phyloP scores from a whole-genome alignment of 2,329 filamentous ascomycete genomes.

The Acrodontium crateriforme region DNA sequence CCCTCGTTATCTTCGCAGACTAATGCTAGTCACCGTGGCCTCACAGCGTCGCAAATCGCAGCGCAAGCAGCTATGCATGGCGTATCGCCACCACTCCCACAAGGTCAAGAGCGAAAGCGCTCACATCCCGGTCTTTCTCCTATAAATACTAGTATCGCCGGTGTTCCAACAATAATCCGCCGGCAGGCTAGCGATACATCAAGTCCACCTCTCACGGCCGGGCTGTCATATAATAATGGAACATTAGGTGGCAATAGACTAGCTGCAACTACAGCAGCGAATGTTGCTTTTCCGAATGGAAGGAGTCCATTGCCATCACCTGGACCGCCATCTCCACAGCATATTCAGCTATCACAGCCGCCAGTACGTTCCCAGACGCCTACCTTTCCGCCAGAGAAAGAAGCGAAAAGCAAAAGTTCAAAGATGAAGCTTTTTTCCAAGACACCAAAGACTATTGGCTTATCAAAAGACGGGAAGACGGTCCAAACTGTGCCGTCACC shows the following conservation, averaged over 20 bases:
- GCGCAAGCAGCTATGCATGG: conserved; percentile 61
- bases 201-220: conserved; percentile 15
- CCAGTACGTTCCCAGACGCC: conserved; percentile 4
- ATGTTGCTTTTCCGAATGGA: conserved; percentile 50
- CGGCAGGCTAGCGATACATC: conserved; percentile 15
- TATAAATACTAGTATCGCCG: conserved; percentile 18
- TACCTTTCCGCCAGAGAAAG: conserved; percentile 32
- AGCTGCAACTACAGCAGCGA: conserved; percentile 58
- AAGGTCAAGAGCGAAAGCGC: conserved; percentile 41
- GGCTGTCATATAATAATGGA: conserved; percentile 43
- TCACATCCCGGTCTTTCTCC: conserved; percentile 59
- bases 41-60: conserved; percentile 62
- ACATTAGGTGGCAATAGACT: conserved; percentile 45
- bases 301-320: conserved; percentile 40
- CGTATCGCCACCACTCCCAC: conserved; percentile 15
- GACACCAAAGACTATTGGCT: conserved; percentile 54
- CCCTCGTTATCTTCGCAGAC: conserved; percentile 48
- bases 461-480: conserved; percentile 48
- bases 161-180: conserved; percentile 5
- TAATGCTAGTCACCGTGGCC: conserved; percentile 19
- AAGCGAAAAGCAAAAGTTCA: conserved; percentile 53
- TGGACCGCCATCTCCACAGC: conserved; percentile 11
- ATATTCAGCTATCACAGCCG: conserved; percentile 1
- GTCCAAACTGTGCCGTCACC: conserved; percentile 59
- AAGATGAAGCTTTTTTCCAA: conserved; percentile 74